phyloP scores from a whole-genome alignment of 148 eudicot genomes.

The Cornus florida region DNA sequence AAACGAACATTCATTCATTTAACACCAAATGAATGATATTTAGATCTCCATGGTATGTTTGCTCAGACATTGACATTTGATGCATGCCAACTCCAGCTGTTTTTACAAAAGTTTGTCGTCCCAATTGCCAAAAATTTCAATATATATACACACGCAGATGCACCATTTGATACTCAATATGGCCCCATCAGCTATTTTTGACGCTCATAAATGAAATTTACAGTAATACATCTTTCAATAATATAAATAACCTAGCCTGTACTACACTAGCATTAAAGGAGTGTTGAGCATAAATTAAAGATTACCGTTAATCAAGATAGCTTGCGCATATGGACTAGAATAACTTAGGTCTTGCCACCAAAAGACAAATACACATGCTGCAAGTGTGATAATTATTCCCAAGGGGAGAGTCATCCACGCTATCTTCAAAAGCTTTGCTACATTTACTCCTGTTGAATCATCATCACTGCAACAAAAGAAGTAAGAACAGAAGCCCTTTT shows the following conservation, averaged over 20 bases:
- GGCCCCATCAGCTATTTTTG: neutral
- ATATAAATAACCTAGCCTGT: neutral
- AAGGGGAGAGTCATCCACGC: slow-evolving; percentile 89
- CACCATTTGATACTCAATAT: neutral
- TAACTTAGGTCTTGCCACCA: slow-evolving; percentile 87
- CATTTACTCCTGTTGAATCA: slow-evolving; percentile 48
- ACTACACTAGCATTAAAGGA: neutral
- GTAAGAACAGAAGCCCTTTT: neutral
- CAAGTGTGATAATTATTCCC: slow-evolving; percentile 62
- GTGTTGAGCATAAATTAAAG: neutral
- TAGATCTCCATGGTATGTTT: neutral
- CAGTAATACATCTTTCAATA: neutral
- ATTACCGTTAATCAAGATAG: slow-evolving; percentile 86
- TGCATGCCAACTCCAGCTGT: neutral
- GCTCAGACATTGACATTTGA: neutral
- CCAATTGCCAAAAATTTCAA: neutral
- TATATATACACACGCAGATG: no score
- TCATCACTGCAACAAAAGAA: slow-evolving; percentile 55
- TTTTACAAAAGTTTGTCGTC: neutral
- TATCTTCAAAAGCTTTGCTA: slow-evolving; percentile 69
- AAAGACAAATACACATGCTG: slow-evolving; percentile 66
- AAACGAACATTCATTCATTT: neutral
- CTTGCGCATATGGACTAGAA: slow-evolving; percentile 77
- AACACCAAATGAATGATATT: neutral
- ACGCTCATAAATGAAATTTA: neutral